phyloP scores from a whole-genome alignment of 768 basidiomycete species.

The Termitomyces sp. region DNA sequence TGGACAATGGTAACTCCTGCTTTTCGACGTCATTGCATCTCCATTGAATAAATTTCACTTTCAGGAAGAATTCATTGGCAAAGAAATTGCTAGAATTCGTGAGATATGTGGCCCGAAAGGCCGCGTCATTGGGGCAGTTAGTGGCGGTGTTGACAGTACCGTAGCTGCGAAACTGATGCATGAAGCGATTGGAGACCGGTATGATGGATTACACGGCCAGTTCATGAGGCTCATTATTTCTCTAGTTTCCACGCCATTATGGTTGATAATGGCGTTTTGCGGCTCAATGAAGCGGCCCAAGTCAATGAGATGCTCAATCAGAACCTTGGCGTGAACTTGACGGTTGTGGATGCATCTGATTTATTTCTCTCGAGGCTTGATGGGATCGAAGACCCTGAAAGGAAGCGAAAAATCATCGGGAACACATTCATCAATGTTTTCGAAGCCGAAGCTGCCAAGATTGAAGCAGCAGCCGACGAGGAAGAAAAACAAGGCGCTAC shows the following conservation, averaged over 20 bases:
- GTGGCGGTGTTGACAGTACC: conserved; percentile 95
- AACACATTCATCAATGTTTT: conserved; percentile 99
- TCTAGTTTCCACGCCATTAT: conserved; percentile 96
- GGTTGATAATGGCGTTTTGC: conserved; percentile 98
- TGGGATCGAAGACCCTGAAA: conserved; percentile 92
- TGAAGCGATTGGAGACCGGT: conserved; percentile 98
- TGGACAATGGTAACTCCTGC: conserved; percentile 86
- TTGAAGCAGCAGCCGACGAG: conserved; percentile 76
- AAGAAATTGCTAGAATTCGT: conserved; percentile 90
- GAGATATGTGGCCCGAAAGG: conserved; percentile 93
- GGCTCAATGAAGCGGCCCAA: conserved; percentile 84
- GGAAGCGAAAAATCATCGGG: conserved; percentile 97
- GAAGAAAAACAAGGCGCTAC: conserved; percentile 65
- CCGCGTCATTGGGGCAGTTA: conserved; percentile 96
- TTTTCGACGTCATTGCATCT: conserved; percentile 3
- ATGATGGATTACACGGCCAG: conserved; percentile 9
- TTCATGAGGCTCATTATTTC: conserved; percentile 2
- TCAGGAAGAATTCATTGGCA: conserved; percentile 95
- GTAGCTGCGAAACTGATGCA: conserved; percentile 99
- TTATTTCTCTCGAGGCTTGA: conserved; percentile 86
- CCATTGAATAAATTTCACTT: neutral
- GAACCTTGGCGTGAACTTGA: conserved; percentile 93
- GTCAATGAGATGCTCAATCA: conserved; percentile 91
- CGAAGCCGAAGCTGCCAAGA: conserved; percentile 87
- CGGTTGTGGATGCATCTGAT: conserved; percentile 92